A percentile compares a stretch with the other conserved stretches of the same genome.
Evolutionary conservation across 768 basidiomycete species (phyloP).

Genomic region (Leucosporidium scottii): DNA sequence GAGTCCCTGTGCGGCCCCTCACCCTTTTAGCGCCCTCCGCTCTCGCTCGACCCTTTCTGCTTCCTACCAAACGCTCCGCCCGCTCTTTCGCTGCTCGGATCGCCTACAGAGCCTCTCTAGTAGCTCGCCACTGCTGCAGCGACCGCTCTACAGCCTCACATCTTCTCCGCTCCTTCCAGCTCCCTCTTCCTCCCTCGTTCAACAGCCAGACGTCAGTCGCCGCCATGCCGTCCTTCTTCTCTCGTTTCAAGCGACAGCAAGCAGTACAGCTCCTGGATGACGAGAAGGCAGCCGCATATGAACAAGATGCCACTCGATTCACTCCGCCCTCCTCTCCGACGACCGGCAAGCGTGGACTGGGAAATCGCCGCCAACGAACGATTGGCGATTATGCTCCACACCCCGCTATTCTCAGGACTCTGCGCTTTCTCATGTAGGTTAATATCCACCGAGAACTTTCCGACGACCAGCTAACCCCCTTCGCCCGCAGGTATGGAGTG

Average conservation of each 20-base stretch:
- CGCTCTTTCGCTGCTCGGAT: too few relatives aligned
- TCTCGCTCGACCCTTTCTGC: too few relatives aligned
- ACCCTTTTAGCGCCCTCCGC: too few relatives aligned
- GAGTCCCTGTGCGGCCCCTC: too few relatives aligned
- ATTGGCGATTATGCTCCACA: constrained; percentile 21
- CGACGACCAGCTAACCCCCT: not conserved
- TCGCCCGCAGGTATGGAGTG: constrained; percentile 9
- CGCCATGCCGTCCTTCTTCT: constrained; percentile 5
- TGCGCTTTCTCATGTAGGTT: constrained; percentile 17
- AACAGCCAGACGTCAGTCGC: not conserved
- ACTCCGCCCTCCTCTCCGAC: too few relatives aligned
- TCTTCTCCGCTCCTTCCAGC: too few relatives aligned
- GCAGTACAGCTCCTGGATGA: constrained; percentile 4
- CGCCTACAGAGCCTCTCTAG: too few relatives aligned
- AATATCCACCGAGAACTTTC: rapidly evolving
- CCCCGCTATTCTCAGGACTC: constrained; percentile 9
- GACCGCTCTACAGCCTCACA: too few relatives aligned
- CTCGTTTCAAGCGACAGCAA: not conserved
- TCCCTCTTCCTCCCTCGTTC: too few relatives aligned
- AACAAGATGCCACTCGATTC: constrained; percentile 12
- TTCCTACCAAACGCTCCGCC: too few relatives aligned
- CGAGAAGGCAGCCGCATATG: constrained; percentile 16
- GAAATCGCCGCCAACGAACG: not conserved
- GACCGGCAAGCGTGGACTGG: not conserved
- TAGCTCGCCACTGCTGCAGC: too few relatives aligned